Conservation (phyloP, 2,329 filamentous ascomycete genomes). For the Pyrenophora seminiperda region DNA sequence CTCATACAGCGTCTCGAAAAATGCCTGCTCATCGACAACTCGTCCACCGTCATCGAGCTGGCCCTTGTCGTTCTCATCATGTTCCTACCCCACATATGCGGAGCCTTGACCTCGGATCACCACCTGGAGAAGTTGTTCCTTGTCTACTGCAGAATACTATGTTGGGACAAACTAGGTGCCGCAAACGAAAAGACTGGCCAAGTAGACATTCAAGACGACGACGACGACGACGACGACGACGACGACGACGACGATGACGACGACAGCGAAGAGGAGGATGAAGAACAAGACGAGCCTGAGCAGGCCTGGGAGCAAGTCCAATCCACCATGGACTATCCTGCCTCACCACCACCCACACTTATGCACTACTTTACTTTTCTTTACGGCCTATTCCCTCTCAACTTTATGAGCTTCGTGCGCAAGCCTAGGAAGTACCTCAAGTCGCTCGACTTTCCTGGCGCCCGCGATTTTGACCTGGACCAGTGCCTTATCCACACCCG, state of each 20-base stretch:
- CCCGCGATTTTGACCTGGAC: constrained; percentile 77
- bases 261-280: constrained; percentile 49
- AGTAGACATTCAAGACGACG: constrained; percentile 23
- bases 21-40: constrained; percentile 78
- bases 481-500: constrained; percentile 76
- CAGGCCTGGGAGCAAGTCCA: constrained; percentile 67
- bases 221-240: constrained; percentile 48
- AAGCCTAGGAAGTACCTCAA: constrained; percentile 80
- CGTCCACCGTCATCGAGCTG: constrained; percentile 75
- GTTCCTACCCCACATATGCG: constrained; percentile 81
- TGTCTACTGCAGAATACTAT: constrained; percentile 78
- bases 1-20: constrained; percentile 73
- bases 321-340: constrained; percentile 63
- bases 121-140: constrained; percentile 77
- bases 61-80: constrained; percentile 77
- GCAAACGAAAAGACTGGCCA: constrained; percentile 16
- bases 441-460: constrained; percentile 70
- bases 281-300: constrained; percentile 31
- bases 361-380: constrained; percentile 79
- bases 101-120: constrained; percentile 63
- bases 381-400: constrained; percentile 82
- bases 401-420: constrained; percentile 84
- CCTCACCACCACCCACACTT: constrained; percentile 65
- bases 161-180: constrained; percentile 68
- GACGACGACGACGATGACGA: constrained; percentile 35